Percentiles rank a stretch among this genome's conserved stretches.
phyloP scores from a whole-genome alignment of 106 monocot genomes.

The Dendrobium huoshanense region DNA sequence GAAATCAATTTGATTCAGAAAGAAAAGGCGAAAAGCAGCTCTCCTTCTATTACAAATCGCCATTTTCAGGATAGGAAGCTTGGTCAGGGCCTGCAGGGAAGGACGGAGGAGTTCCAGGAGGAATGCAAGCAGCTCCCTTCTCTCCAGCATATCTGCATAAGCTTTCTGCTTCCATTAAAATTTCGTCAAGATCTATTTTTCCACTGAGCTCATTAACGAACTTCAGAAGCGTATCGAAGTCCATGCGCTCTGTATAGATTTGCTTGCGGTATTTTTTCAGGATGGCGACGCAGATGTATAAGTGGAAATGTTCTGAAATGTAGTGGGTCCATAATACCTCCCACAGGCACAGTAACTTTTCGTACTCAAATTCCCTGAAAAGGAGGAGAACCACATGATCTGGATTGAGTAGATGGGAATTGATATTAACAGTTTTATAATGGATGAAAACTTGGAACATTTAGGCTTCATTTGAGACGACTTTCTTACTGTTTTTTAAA shows the following conservation, averaged over 20 bases:
- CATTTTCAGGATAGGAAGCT: background rate
- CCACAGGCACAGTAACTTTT: slow-evolving; percentile 73
- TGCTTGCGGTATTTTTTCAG: slow-evolving; percentile 57
- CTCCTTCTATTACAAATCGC: too few relatives aligned
- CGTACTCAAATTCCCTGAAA: slow-evolving; percentile 78
- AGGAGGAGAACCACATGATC: background rate
- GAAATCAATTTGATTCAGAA: too few relatives aligned
- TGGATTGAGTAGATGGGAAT: background rate
- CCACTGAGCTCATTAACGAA: slow-evolving; percentile 94
- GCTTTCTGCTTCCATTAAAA: slow-evolving; percentile 71
- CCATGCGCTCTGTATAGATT: slow-evolving; percentile 80
- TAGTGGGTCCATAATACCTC: slow-evolving; percentile 95
- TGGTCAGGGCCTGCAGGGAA: slow-evolving; percentile 30
- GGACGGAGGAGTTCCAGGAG: slow-evolving; percentile 92
- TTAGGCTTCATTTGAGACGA: too few relatives aligned
- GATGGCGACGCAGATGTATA: slow-evolving; percentile 85
- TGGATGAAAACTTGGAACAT: background rate
- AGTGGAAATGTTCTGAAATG: slow-evolving; percentile 83
- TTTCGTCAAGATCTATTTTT: slow-evolving; percentile 52
- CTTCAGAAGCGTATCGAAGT: slow-evolving; percentile 87
- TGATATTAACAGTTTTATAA: slow-evolving; percentile 4
- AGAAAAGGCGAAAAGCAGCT: too few relatives aligned
- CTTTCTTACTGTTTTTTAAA: too few relatives aligned
- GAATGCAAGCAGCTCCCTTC: slow-evolving; percentile 78
- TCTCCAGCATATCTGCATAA: slow-evolving; percentile 72